phyloP scores from a whole-genome alignment of 441 rosid species.

The Populus trichocarpa region DNA sequence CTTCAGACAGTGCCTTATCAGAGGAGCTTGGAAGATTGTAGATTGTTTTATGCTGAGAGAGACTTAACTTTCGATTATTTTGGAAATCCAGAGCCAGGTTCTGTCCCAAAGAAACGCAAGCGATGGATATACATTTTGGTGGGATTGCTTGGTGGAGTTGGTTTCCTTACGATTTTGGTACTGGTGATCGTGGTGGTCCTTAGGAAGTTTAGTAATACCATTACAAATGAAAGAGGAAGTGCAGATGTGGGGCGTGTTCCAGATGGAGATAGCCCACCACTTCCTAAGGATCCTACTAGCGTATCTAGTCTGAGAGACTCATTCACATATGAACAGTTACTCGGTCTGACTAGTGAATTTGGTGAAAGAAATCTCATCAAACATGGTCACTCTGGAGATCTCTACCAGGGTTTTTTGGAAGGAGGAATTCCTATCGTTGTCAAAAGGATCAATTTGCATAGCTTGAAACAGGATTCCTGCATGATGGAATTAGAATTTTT shows the following conservation, averaged over 20 bases:
- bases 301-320: slow-evolving; percentile 55
- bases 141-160: slow-evolving; percentile 61
- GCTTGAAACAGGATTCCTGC: slow-evolving; percentile 44
- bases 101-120: slow-evolving; percentile 39
- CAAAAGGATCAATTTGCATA: slow-evolving; percentile 53
- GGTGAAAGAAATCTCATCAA: slow-evolving; percentile 66
- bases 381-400: slow-evolving; percentile 88
- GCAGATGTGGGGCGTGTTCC: slow-evolving; percentile 56
- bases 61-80: slow-evolving; percentile 56
- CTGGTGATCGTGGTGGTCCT: slow-evolving; percentile 39
- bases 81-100: slow-evolving; percentile 40
- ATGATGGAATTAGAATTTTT: slow-evolving; percentile 66
- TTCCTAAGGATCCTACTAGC: slow-evolving; percentile 38
- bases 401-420: slow-evolving; percentile 63
- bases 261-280: slow-evolving; percentile 42
- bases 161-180: slow-evolving; percentile 44
- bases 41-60: slow-evolving; percentile 50
- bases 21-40: slow-evolving; percentile 55
- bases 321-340: slow-evolving; percentile 62
- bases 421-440: slow-evolving; percentile 50
- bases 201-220: slow-evolving; percentile 37
- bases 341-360: slow-evolving; percentile 52
- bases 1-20: slow-evolving; percentile 49
- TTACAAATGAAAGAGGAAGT: slow-evolving; percentile 41
- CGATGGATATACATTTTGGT: slow-evolving; percentile 51